A percentile compares a stretch with the other conserved stretches of the same genome.
These are phyloP conservation scores for Hanseniaspora thailandica DNA, from an alignment of 805 yeast species.

Conservation along the genomic window DNA sequence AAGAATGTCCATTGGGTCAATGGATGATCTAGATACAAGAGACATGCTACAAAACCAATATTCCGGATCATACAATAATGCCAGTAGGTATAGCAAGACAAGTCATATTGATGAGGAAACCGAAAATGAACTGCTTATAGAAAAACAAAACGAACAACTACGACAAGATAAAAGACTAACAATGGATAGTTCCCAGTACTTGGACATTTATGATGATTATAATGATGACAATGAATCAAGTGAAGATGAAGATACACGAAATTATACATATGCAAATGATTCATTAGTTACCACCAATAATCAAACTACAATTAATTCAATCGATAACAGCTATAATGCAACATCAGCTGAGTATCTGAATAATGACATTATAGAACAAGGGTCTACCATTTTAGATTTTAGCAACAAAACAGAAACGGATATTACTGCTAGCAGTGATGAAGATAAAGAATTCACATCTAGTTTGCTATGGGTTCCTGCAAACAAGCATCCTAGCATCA, in stretches of 20 bases:
- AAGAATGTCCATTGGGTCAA: constrained; percentile 56
- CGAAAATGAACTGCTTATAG: neutral
- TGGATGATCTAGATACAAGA: constrained; percentile 24
- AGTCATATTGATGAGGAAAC: neutral
- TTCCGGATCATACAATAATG: constrained; percentile 27
- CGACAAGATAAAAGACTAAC: constrained; percentile 13
- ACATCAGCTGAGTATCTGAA: constrained; percentile 12
- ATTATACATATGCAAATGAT: neutral
- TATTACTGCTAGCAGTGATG: neutral
- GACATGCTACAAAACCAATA: neutral
- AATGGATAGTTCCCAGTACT: constrained; percentile 2
- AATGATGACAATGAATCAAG: constrained; percentile 12
- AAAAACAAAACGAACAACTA: neutral
- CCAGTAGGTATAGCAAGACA: constrained; percentile 24
- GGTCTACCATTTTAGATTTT: neutral
- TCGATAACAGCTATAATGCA: constrained; percentile 11
- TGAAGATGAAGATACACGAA: neutral
- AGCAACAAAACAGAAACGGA: constrained; percentile 1
- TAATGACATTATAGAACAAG: neutral
- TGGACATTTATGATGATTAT: constrained; percentile 10
- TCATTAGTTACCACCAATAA: neutral
- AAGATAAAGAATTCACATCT: constrained; percentile 29
- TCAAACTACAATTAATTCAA: neutral
- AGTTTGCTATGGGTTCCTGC: constrained; percentile 91
- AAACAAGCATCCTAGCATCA: constrained; percentile 81